These are phyloP conservation scores for Verbascum thapsus DNA, from an alignment of 257 asterid genomes.

Conservation along the genomic window DNA sequence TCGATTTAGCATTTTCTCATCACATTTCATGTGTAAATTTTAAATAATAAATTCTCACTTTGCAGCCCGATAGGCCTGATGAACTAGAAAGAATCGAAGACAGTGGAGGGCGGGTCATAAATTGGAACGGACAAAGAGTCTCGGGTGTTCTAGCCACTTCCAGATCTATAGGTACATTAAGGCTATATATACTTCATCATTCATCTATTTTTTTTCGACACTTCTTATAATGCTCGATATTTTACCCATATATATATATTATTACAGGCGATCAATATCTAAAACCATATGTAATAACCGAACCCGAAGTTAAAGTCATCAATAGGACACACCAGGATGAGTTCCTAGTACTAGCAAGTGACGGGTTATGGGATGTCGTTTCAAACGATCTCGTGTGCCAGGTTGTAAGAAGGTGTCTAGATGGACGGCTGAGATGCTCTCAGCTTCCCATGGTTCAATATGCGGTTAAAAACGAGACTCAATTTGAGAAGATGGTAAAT, in stretches of 20 bases:
- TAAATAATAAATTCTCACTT: too few species aligned
- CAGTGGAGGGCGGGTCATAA: conserved; percentile 67
- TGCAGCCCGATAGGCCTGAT: conserved; percentile 50
- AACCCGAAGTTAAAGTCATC: conserved; percentile 43
- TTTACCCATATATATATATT: not conserved
- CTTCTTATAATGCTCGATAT: not conserved
- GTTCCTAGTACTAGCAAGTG: conserved; percentile 59
- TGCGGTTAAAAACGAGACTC: not conserved
- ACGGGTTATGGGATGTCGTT: conserved; percentile 67
- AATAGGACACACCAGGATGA: conserved; percentile 45
- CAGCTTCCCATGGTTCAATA: not conserved
- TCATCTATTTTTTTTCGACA: not conserved
- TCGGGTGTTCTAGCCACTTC: conserved; percentile 78
- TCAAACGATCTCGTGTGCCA: conserved; percentile 57
- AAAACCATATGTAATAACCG: conserved; percentile 49
- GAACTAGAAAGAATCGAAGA: conserved; percentile 65
- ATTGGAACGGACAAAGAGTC: conserved; percentile 72
- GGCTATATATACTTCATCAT: too few species aligned
- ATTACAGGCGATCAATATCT: conserved; percentile 48
- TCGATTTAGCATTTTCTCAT: too few species aligned
- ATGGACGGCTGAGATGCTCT: conserved; percentile 18
- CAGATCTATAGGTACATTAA: conserved; percentile 42
- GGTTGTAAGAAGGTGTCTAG: conserved; percentile 42
- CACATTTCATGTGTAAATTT: too few species aligned
- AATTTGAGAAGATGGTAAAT: not conserved